phyloP scores from a whole-genome alignment of 768 basidiomycete species.

The Mycena crocata region DNA sequence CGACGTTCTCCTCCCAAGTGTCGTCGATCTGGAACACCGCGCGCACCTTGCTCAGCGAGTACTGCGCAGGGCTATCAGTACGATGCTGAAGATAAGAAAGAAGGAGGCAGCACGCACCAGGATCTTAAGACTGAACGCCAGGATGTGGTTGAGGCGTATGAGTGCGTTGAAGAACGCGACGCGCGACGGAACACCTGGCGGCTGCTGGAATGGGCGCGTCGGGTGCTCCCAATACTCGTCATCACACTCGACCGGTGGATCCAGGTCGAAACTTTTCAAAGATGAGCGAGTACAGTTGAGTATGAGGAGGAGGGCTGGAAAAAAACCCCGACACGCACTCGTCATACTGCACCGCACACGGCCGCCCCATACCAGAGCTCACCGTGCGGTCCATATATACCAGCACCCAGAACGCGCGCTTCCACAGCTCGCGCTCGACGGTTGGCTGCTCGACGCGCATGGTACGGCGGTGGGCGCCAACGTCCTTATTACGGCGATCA shows the following conservation, averaged over 20 bases:
- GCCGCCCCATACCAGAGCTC: conserved; percentile 67
- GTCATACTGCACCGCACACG: conserved; percentile 23
- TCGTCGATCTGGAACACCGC: conserved; percentile 58
- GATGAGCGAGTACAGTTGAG: neutral
- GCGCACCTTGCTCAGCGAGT: conserved; percentile 74
- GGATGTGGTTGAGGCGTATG: conserved; percentile 69
- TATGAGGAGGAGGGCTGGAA: conserved; percentile 1
- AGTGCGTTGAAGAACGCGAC: conserved; percentile 68
- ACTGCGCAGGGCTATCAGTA: conserved; percentile 46
- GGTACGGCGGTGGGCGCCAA: conserved; percentile 39
- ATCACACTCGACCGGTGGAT: conserved; percentile 68
- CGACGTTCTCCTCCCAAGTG: conserved; percentile 71
- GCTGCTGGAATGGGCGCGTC: conserved; percentile 71
- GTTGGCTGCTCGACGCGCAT: conserved; percentile 46
- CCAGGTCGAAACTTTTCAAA: conserved; percentile 73
- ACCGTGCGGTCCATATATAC: conserved; percentile 55
- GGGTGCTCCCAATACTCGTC: conserved; percentile 79
- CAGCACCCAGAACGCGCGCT: conserved; percentile 70
- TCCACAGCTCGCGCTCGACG: conserved; percentile 79
- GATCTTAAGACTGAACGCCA: conserved; percentile 67
- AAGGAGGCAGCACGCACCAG: conserved; percentile 52
- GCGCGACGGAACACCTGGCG: conserved; percentile 62
- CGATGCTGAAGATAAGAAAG: neutral
- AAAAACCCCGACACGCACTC: conserved; percentile 64
- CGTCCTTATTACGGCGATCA: conserved; percentile 30